These are phyloP conservation scores for Nicotiana tomentosiformis DNA, from an alignment of 257 asterid genomes.

Conservation along the genomic window DNA sequence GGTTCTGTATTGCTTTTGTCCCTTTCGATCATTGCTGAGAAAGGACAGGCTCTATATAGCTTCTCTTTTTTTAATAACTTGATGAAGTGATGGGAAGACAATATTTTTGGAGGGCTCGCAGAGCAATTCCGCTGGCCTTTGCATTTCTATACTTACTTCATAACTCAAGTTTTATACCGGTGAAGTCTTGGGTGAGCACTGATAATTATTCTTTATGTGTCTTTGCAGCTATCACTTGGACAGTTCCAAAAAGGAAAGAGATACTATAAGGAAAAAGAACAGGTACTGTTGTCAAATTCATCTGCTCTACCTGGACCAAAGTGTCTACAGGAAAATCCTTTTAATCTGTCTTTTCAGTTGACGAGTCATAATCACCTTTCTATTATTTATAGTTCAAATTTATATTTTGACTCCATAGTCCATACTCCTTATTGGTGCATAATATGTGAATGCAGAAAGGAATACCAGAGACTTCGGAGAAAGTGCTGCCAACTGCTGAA, in stretches of 20 bases:
- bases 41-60: neutral
- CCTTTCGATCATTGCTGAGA: neutral
- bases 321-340: neutral
- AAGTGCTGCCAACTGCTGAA: constrained; percentile 54
- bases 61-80: neutral
- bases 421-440: constrained; percentile 6
- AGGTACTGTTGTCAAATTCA: constrained; percentile 36
- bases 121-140: neutral
- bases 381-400: neutral
- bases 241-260: constrained; percentile 66
- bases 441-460: constrained; percentile 41
- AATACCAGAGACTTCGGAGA: constrained; percentile 55
- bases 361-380: neutral
- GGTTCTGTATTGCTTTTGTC: neutral
- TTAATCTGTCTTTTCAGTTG: neutral
- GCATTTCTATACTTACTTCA: neutral
- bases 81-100: neutral
- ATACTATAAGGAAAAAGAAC: constrained; percentile 43
- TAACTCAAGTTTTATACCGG: neutral
- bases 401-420: neutral
- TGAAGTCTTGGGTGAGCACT: neutral
- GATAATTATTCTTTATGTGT: constrained; percentile 6
- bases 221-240: constrained; percentile 62
- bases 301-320: constrained; percentile 10
- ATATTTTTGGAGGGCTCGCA: neutral